Evolutionary conservation across 2,329 filamentous ascomycete species (phyloP).

Genomic region (Aspergillus chevalieri): DNA sequence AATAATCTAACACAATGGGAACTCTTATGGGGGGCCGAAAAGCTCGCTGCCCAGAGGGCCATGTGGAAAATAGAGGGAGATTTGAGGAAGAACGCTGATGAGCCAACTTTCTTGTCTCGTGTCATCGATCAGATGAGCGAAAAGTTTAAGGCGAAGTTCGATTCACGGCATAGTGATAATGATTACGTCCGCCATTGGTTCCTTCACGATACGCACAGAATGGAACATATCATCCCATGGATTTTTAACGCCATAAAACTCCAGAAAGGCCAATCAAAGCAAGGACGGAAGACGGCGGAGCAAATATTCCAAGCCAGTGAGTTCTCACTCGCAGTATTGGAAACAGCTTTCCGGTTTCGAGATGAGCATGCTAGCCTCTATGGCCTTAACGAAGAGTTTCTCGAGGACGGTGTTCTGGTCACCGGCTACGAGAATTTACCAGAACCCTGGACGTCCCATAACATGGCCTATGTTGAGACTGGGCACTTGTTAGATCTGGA

Average conservation of each 20-base stretch:
- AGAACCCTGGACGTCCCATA: conserved; percentile 76
- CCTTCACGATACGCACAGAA: conserved; percentile 63
- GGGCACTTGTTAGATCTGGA: conserved; percentile 36
- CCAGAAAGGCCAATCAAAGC: conserved; percentile 56
- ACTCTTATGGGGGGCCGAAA: conserved; percentile 84
- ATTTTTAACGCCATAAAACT: conserved; percentile 70
- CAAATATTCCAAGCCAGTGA: conserved; percentile 65
- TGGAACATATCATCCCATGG: conserved; percentile 74
- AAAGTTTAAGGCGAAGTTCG: conserved; percentile 64
- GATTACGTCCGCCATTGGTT: conserved; percentile 85
- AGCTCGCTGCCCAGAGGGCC: conserved; percentile 69
- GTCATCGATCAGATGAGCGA: conserved; percentile 72
- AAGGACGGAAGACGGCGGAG: conserved; percentile 39
- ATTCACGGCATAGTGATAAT: conserved; percentile 61
- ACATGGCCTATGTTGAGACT: conserved; percentile 32
- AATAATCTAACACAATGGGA: conserved; percentile 67
- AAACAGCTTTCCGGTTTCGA: conserved; percentile 65
- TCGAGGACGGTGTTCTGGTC: conserved; percentile 59
- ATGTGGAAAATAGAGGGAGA: conserved; percentile 78
- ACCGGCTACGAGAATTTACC: conserved; percentile 63
- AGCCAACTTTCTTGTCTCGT: conserved; percentile 65
- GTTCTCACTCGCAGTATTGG: conserved; percentile 60
- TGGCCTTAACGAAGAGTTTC: conserved; percentile 61
- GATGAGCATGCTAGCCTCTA: conserved; percentile 63
- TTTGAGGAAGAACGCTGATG: conserved; percentile 54